Evolutionary conservation across 345 rosid genomes (phyloP).

Genomic region (Schrenkiella parvula): DNA sequence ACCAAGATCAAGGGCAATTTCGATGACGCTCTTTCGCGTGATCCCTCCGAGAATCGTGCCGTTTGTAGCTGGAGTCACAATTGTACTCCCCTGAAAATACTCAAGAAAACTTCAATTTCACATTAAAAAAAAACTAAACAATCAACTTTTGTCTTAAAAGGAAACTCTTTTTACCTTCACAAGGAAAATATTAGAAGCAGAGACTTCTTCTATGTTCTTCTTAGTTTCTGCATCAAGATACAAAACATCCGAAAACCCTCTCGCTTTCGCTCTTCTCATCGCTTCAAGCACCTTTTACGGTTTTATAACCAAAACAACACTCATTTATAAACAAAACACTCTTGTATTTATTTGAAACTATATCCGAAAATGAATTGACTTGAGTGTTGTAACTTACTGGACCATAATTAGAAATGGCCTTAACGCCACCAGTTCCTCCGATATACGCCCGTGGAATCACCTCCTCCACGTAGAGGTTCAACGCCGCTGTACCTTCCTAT

Average conservation of each 20-base stretch:
- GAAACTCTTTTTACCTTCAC: slow-evolving; percentile 48
- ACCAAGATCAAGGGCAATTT: slow-evolving; percentile 63
- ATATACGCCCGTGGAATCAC: slow-evolving; percentile 52
- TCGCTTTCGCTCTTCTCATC: slow-evolving; percentile 55
- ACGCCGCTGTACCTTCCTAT: slow-evolving; percentile 51
- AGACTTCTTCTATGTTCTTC: slow-evolving; percentile 75
- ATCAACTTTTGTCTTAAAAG: not conserved
- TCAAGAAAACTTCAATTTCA: not conserved
- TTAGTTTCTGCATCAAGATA: slow-evolving; percentile 70
- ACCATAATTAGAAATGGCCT: slow-evolving; percentile 56
- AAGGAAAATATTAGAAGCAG: slow-evolving; percentile 77
- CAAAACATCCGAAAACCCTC: slow-evolving; percentile 79
- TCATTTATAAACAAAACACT: not conserved
- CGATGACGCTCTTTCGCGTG: slow-evolving; percentile 71
- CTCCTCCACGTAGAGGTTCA: slow-evolving; percentile 60
- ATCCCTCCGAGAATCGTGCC: slow-evolving; percentile 78
- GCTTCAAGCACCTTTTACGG: slow-evolving; percentile 59
- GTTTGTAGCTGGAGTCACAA: slow-evolving; percentile 67
- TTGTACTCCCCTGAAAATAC: slow-evolving; percentile 47
- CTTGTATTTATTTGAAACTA: not conserved
- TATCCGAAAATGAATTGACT: not conserved
- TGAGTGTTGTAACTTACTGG: slow-evolving; percentile 46
- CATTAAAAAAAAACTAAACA: not conserved
- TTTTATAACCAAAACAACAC: not conserved
- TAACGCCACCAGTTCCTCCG: slow-evolving; percentile 74